Conservation (phyloP, 2,329 filamentous ascomycete genomes). For the Waltergamsia citrina region DNA sequence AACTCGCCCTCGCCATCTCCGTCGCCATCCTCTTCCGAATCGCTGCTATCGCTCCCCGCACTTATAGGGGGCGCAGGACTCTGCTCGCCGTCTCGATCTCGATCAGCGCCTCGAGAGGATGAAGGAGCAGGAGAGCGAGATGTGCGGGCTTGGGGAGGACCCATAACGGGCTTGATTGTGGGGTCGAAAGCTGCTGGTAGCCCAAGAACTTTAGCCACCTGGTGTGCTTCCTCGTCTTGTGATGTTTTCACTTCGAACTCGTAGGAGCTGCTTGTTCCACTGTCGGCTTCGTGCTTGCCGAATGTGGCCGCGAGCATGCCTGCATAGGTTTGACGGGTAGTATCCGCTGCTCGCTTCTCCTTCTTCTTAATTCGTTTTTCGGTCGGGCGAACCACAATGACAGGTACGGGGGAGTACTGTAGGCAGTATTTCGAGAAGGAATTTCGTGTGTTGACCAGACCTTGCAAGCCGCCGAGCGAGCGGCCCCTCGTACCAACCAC, state of each 20-base stretch:
- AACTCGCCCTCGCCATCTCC: slow-evolving; percentile 31
- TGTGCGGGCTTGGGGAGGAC: slow-evolving; percentile 9
- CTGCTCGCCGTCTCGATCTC: background rate
- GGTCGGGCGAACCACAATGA: slow-evolving; percentile 82
- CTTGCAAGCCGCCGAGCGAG: slow-evolving; percentile 77
- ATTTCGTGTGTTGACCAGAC: slow-evolving; percentile 65
- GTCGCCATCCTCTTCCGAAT: slow-evolving; percentile 19
- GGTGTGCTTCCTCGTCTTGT: slow-evolving; percentile 54
- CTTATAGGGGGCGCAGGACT: background rate
- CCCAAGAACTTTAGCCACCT: slow-evolving; percentile 53
- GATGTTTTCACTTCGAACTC: slow-evolving; percentile 45
- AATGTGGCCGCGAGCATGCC: slow-evolving; percentile 61
- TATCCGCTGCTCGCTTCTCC: slow-evolving; percentile 70
- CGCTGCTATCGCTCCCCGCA: slow-evolving; percentile 26
- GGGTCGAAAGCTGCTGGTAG: slow-evolving; percentile 54
- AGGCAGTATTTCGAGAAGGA: slow-evolving; percentile 92
- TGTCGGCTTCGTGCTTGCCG: slow-evolving; percentile 49
- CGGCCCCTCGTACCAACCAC: slow-evolving; percentile 84
- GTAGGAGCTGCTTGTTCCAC: slow-evolving; percentile 40
- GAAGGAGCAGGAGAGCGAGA: background rate
- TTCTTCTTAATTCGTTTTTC: slow-evolving; percentile 88
- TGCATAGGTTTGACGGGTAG: slow-evolving; percentile 65
- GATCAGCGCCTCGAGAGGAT: slow-evolving; percentile 1
- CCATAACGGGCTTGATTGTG: slow-evolving; percentile 47
- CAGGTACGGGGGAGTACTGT: slow-evolving; percentile 86